Conservation (phyloP, 768 basidiomycete species). For the Leccinum olivaceopallidum region DNA sequence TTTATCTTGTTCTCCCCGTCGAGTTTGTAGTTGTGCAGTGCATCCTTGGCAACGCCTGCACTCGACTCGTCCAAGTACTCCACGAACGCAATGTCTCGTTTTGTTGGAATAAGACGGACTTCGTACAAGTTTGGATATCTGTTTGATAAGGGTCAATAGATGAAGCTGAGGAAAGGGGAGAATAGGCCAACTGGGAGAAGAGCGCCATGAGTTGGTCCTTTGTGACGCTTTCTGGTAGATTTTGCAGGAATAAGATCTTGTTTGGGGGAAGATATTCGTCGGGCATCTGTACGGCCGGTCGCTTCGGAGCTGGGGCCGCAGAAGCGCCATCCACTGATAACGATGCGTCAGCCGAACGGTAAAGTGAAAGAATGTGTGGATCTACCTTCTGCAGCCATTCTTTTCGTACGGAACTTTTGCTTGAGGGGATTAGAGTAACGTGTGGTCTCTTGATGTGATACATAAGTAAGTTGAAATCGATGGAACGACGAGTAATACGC, state of each 20-base stretch:
- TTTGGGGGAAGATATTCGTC: conserved; percentile 99
- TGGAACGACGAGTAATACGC: conserved; percentile 24
- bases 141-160: conserved; percentile 4
- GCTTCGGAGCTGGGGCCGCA: conserved; percentile 65
- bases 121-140: conserved; percentile 96
- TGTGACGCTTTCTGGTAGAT: conserved; percentile 89
- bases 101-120: conserved; percentile 97
- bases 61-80: conserved; percentile 94
- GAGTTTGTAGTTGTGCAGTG: conserved; percentile 95
- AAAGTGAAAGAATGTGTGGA: conserved; percentile 5
- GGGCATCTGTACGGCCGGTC: conserved; percentile 93
- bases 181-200: conserved; percentile 78
- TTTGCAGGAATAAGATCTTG: conserved; percentile 98
- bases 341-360: conserved; percentile 3
- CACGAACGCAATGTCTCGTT: conserved; percentile 98
- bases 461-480: neutral
- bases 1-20: conserved; percentile 99
- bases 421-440: conserved; percentile 91
- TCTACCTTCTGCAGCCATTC: conserved; percentile 76
- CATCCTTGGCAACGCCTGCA: conserved; percentile 90
- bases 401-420: conserved; percentile 79
- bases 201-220: conserved; percentile 90
- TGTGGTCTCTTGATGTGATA: conserved; percentile 55
- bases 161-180: neutral
- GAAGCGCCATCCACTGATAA: conserved; percentile 66